Evolutionary conservation across 176 grass and related monocot genomes (phyloP).

Genomic region (Aegilops longissima): DNA sequence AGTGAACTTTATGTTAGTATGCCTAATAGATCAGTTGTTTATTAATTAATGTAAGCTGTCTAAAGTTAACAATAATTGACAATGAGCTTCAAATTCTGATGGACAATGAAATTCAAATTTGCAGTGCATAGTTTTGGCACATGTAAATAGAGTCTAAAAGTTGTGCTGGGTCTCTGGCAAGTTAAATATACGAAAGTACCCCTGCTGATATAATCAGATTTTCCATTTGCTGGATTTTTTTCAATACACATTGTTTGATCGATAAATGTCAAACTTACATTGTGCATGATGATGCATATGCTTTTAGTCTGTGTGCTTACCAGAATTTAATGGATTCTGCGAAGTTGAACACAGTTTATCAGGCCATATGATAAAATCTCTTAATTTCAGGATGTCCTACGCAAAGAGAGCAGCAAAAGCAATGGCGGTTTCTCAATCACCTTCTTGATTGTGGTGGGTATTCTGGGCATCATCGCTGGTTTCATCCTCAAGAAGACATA

Average conservation of each 20-base stretch:
- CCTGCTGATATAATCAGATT: not conserved
- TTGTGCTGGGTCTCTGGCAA: not conserved
- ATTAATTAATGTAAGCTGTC: not conserved
- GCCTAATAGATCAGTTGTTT: not conserved
- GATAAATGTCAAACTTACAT: not conserved
- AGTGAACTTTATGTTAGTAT: not conserved
- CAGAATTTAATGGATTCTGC: not conserved
- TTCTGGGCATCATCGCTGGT: conserved; percentile 70
- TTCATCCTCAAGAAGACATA: conserved; percentile 90
- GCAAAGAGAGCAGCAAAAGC: conserved; percentile 63
- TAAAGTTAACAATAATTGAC: not conserved
- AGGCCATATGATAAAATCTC: not conserved
- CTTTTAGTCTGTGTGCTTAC: not conserved
- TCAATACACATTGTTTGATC: not conserved
- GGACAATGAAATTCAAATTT: not conserved
- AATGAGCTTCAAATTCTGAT: not conserved
- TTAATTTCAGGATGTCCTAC: conserved; percentile 68
- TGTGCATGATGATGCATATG: not conserved
- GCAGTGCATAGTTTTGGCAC: not conserved
- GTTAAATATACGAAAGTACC: not conserved
- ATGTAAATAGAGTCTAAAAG: not conserved
- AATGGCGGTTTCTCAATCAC: conserved; percentile 62
- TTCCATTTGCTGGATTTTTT: not conserved
- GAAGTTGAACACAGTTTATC: not conserved
- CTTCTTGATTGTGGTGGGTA: conserved; percentile 69